Conservation (phyloP, 2,329 filamentous ascomycete genomes). For the Dothistroma pini region DNA sequence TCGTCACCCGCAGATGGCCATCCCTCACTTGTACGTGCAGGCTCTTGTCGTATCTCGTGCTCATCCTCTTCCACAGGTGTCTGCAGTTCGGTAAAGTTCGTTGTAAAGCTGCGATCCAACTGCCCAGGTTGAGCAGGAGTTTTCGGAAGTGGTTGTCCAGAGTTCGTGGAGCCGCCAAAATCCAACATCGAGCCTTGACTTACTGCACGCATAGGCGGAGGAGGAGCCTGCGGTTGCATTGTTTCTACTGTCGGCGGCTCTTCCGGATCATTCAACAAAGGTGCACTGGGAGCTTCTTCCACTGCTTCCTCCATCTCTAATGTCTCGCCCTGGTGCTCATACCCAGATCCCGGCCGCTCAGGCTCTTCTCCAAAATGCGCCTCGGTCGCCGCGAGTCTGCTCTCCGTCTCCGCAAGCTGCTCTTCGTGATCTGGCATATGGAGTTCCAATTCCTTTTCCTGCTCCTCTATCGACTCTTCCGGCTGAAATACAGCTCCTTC, state of each 20-base stretch:
- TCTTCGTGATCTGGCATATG: slow-evolving; percentile 18
- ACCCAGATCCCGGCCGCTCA: slow-evolving; percentile 27
- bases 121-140: slow-evolving; percentile 16
- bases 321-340: slow-evolving; percentile 47
- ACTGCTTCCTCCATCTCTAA: slow-evolving; percentile 46
- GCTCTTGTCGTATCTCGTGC: slow-evolving; percentile 13
- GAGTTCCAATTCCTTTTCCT: slow-evolving; percentile 23
- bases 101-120: slow-evolving; percentile 32
- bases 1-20: slow-evolving; percentile 33
- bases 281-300: slow-evolving; percentile 41
- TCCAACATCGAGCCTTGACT: slow-evolving; percentile 16
- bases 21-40: slow-evolving; percentile 15
- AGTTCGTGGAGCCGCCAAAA: slow-evolving; percentile 17
- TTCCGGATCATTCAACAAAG: slow-evolving; percentile 42
- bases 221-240: slow-evolving; percentile 6
- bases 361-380: slow-evolving; percentile 13
- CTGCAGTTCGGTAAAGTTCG: slow-evolving; percentile 32
- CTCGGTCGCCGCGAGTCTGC: slow-evolving; percentile 2
- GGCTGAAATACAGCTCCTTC: slow-evolving; percentile 21
- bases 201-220: slow-evolving; percentile 9
- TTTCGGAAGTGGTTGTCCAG: slow-evolving; percentile 18
- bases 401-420: background rate
- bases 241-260: slow-evolving; percentile 28
- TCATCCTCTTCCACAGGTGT: slow-evolving; percentile 9
- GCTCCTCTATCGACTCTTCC: slow-evolving; percentile 23